Percentiles rank a stretch among this genome's conserved stretches.
These are phyloP conservation scores for Fusarium secorum DNA, from an alignment of 2,329 filamentous ascomycete genomes.

Conservation along the genomic window DNA sequence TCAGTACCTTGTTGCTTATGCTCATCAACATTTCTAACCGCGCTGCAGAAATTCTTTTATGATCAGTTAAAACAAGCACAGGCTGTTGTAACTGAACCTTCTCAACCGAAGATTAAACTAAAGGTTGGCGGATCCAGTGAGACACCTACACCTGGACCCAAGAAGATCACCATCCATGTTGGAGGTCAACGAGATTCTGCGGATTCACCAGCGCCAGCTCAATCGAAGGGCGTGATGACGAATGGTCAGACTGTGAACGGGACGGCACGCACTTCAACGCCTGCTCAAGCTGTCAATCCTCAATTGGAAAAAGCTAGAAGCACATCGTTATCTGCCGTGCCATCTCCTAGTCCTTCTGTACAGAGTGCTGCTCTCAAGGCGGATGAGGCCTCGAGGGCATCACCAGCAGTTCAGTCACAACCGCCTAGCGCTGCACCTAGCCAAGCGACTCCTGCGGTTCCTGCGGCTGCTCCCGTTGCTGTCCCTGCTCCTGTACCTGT, in stretches of 20 bases:
- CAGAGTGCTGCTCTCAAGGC: constrained; percentile 47
- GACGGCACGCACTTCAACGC: constrained; percentile 23
- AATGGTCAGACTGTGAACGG: constrained; percentile 38
- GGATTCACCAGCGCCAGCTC: constrained; percentile 57
- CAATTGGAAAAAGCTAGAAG: constrained; percentile 53
- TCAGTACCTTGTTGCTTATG: constrained; percentile 45
- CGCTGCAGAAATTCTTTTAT: constrained; percentile 70
- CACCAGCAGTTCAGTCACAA: constrained; percentile 38
- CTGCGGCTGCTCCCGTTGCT: neutral
- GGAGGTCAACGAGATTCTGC: constrained; percentile 65
- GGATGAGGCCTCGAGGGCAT: constrained; percentile 45
- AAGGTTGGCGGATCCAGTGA: constrained; percentile 66
- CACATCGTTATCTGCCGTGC: constrained; percentile 47
- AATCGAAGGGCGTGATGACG: constrained; percentile 32
- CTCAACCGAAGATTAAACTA: constrained; percentile 80
- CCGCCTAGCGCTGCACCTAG: constrained; percentile 24
- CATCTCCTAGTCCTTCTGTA: constrained; percentile 57
- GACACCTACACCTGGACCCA: constrained; percentile 53
- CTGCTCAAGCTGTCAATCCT: constrained; percentile 21
- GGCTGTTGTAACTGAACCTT: constrained; percentile 73
- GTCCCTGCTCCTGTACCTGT: constrained; percentile 28
- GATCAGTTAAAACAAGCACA: constrained; percentile 76
- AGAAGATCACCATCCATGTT: constrained; percentile 77
- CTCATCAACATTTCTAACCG: constrained; percentile 16
- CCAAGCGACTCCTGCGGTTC: constrained; percentile 19